A percentile compares a stretch with the other conserved stretches of the same genome.
Evolutionary conservation across 2,329 filamentous ascomycete genomes (phyloP).

Genomic region (Aaosphaeria pasadenensis): DNA sequence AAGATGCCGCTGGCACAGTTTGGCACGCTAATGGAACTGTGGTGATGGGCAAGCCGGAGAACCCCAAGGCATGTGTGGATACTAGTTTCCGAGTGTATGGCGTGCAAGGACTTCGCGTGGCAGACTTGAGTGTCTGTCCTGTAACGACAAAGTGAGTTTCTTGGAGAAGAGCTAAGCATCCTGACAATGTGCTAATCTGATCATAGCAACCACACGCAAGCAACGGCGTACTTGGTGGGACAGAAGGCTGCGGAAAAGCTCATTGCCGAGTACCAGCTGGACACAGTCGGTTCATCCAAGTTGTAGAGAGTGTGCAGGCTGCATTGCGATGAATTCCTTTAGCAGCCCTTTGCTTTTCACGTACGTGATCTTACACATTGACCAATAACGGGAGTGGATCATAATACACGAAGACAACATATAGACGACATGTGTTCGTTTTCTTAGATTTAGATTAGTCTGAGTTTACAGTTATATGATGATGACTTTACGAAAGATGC

Average conservation of each 20-base stretch:
- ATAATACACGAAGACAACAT: too few species aligned
- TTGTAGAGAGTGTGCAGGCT: too few species aligned
- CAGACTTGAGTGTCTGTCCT: constrained; percentile 36
- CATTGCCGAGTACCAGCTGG: constrained; percentile 25
- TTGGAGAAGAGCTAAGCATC: too few species aligned
- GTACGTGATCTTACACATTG: too few species aligned
- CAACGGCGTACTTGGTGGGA: constrained; percentile 33
- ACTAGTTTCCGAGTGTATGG: constrained; percentile 36
- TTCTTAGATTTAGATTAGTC: too few species aligned
- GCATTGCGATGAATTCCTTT: too few species aligned
- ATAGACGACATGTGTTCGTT: too few species aligned
- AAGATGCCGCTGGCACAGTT: constrained; percentile 25
- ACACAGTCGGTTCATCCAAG: not conserved
- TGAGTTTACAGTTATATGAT: too few species aligned
- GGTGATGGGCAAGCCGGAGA: constrained; percentile 35
- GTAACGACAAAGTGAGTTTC: constrained; percentile 46
- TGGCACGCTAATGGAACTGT: constrained; percentile 38
- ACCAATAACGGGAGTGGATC: too few species aligned
- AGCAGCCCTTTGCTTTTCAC: too few species aligned
- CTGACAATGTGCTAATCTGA: constrained; percentile 34
- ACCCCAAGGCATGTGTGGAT: constrained; percentile 37
- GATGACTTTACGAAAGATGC: too few species aligned
- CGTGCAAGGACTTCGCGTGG: constrained; percentile 36
- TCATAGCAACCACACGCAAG: constrained; percentile 37
- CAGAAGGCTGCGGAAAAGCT: constrained; percentile 33